Conservation (phyloP, 345 rosid species). For the Gossypioides kirkii region DNA sequence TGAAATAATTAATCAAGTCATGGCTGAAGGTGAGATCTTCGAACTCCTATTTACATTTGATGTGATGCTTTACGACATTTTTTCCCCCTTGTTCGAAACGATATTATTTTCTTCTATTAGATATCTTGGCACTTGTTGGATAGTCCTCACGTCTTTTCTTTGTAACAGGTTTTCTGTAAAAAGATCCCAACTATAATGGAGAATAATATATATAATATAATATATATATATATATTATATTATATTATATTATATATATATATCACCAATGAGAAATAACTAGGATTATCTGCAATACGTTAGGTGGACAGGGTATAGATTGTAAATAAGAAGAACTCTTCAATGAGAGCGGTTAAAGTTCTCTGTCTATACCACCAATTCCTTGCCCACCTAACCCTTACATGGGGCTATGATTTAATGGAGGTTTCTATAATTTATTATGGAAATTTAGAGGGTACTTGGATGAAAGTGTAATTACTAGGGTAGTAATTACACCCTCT, state of each 20-base stretch:
- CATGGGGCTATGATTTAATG: neutral
- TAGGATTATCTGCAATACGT: neutral
- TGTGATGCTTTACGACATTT: neutral
- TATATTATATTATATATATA: too few relatives aligned
- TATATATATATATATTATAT: too few relatives aligned
- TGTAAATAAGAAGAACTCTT: neutral
- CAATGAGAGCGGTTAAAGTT: neutral
- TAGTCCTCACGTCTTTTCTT: neutral
- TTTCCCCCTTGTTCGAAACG: conserved; percentile 6
- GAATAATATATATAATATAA: neutral
- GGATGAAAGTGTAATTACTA: too few relatives aligned
- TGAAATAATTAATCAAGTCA: conserved; percentile 95
- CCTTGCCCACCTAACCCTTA: neutral
- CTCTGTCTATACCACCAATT: neutral
- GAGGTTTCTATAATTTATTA: neutral
- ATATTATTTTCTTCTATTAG: neutral
- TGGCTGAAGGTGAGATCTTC: conserved; percentile 88
- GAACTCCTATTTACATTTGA: conserved; percentile 3
- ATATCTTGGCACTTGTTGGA: neutral
- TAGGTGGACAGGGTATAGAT: neutral
- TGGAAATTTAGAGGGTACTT: neutral
- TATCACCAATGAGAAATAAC: too few relatives aligned
- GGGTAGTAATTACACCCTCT: too few relatives aligned
- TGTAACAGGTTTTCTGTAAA: neutral
- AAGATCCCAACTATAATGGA: conserved; percentile 3